These are phyloP conservation scores for Gnomoniopsis sp. DNA, from an alignment of 2,329 filamentous ascomycete species.

Conservation along the genomic window DNA sequence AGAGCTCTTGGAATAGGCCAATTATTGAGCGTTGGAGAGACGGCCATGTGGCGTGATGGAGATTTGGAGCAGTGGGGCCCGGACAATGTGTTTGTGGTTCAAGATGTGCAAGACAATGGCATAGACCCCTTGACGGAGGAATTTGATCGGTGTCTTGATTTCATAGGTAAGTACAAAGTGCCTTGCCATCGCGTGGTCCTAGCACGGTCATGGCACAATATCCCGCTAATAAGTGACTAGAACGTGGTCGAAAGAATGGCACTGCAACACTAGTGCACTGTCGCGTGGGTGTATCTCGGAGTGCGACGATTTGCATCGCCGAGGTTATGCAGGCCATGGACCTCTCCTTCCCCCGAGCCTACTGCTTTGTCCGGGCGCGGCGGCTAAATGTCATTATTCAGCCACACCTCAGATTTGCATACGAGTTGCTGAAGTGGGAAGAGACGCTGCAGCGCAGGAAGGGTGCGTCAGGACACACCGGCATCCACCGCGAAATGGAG, in stretches of 20 bases:
- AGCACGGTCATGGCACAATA: not conserved
- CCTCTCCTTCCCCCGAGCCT: slow-evolving; percentile 85
- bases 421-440: slow-evolving; percentile 96
- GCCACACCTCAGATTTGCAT: slow-evolving; percentile 89
- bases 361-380: slow-evolving; percentile 91
- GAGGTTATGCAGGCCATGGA: slow-evolving; percentile 85
- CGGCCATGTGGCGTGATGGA: slow-evolving; percentile 73
- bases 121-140: slow-evolving; percentile 87
- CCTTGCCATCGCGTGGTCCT: not conserved
- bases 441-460: slow-evolving; percentile 61
- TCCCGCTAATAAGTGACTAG: slow-evolving; percentile 41
- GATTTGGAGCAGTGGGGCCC: slow-evolving; percentile 69
- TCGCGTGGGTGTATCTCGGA: slow-evolving; percentile 90
- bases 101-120: slow-evolving; percentile 92
- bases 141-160: slow-evolving; percentile 80
- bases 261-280: slow-evolving; percentile 93
- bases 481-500: slow-evolving; percentile 74
- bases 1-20: slow-evolving; percentile 77
- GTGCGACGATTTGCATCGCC: slow-evolving; percentile 97
- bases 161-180: slow-evolving; percentile 69
- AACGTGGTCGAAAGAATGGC: slow-evolving; percentile 70
- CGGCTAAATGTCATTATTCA: slow-evolving; percentile 97
- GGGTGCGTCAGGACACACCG: slow-evolving; percentile 32
- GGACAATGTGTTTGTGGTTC: slow-evolving; percentile 76
- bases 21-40: slow-evolving; percentile 89